Base-by-base conservation (phyloP, 768 basidiomycete genomes). In the Rhodotorula babjevae region DNA sequence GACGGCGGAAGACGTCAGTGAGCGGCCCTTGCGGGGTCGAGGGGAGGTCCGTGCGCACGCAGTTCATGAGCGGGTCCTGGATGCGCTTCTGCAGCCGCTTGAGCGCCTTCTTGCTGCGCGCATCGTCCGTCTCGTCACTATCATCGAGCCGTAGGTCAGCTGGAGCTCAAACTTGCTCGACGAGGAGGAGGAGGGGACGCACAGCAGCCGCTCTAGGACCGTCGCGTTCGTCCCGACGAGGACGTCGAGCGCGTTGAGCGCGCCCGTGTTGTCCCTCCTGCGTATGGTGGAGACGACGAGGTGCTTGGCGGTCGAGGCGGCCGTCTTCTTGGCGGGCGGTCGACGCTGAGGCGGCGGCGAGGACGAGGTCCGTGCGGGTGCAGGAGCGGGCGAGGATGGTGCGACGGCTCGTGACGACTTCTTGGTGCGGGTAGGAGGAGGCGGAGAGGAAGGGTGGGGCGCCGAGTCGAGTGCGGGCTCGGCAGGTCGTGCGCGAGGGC, bases 241-340 rank as follows among this genome's bases (percentile, higher is more conserved):
- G 18, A 67, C 58, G 31, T 67, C 65, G 11, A 36, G 59, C 57
- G 49, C 33, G 49, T 67, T 67, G 33, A 60, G n/a, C 36, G 21
- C 16, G 19, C 56, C 36, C 21, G n/a, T 12, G 23, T 36, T 65
- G 29, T 33, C 27, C 31, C 18, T 25, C 4, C 4, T 12, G 11
- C 58, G 58, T 2, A 36, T 4, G 10, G 58, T 59, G 23, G 12
- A 12, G 40, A 59, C 27, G 21, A 25, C 31, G 21, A 50, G 15
- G 10, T 33, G 15, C 52, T 36, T 15, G 27, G 3, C 40, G 40
- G n/a, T 36, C 36, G 40, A 11, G 40, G 52, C 23, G 8, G 36
- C 50, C 50, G 15, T 49, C 47, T 49, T 52, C 50, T 19, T 52
- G 25, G 1, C 25, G 50, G 2, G 3, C 50, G 25, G 9, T 3